Base-by-base conservation (phyloP, 441 rosid species). In the Pelargonium myrrhifolium region DNA sequence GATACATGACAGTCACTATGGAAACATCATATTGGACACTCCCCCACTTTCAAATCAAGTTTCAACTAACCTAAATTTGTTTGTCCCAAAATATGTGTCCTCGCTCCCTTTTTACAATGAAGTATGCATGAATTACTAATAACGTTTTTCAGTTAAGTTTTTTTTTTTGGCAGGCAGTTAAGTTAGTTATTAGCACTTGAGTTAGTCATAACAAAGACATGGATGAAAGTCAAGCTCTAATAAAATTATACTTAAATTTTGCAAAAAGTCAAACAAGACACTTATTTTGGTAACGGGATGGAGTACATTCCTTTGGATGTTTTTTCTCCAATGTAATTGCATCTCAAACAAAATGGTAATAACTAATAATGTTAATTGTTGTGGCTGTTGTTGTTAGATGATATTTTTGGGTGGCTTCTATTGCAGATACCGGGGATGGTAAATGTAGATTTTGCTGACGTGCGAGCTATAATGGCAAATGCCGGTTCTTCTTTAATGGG, bases 391-490 rank as follows among this genome's bases (percentile, higher is more conserved):
- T 31, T 31, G 2, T 31, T 5, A 31, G 37, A 2, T 43, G 51
- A 10, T 10, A 43, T 12, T 8, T 43, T 43, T 43, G 51, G 39
- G 37, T 72, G 49, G 66, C 49, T 39, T 68, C 58, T 68, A 64
- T 45, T 76, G 78, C 89, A 94, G 99, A 81, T 92, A 76, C 97
- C 97, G 5, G 99, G 99, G 72, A 81, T 94, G 77, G 97, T 94
- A 58, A 94, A 94, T 69, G 99, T 94, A 70, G 97, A 94, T 79
- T 91, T 94, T 81, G 99, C 96, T 66, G 99, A 94, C 76, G 99
- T 94, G 70, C 89, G 93, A 72, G 89, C 98, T 78, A 92, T 94
- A 77, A 92, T 94, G 99, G 89, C 94, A 62, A 88, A 82, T 82
- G 97, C 98, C 1, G 98, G 98, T 22, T 94, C 96, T 78, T 89